Conservation (phyloP, 352 stramenopile species). For the Chrysophaeum taylorii region DNA sequence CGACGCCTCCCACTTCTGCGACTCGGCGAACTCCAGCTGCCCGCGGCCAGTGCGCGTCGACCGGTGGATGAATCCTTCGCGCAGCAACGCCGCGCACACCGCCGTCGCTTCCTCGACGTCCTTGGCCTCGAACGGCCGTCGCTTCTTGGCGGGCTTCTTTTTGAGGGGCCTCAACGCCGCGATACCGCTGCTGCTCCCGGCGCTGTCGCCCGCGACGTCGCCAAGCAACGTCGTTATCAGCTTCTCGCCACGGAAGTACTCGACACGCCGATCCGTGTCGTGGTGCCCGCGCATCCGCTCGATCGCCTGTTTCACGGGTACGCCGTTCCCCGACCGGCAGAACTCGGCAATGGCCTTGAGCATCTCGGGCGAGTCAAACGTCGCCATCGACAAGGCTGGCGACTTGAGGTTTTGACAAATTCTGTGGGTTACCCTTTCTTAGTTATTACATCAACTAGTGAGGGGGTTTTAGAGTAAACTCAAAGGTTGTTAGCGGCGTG, state of each 20-base stretch:
- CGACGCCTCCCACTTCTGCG: neutral
- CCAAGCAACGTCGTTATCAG: neutral
- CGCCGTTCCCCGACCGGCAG: neutral
- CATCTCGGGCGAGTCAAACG: no score
- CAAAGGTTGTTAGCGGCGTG: no score
- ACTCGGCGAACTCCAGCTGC: neutral
- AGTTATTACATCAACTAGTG: no score
- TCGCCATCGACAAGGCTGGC: no score
- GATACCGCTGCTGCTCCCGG: neutral
- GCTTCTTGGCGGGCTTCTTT: neutral
- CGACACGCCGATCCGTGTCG: conserved; percentile 13
- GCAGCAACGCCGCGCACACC: neutral
- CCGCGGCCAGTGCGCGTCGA: neutral
- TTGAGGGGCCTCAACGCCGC: neutral
- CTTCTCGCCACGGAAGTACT: conserved; percentile 14
- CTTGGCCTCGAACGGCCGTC: neutral
- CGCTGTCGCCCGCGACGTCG: neutral
- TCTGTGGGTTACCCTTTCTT: no score
- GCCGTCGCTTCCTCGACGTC: neutral
- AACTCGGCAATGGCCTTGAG: neutral
- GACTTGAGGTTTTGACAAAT: no score
- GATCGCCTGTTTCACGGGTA: neutral
- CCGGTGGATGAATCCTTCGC: conserved; percentile 4
- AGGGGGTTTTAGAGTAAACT: no score
- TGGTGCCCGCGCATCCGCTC: neutral